Base-by-base conservation (phyloP, 208 protist genomes). In the Trypanosoma conorhini region DNA sequence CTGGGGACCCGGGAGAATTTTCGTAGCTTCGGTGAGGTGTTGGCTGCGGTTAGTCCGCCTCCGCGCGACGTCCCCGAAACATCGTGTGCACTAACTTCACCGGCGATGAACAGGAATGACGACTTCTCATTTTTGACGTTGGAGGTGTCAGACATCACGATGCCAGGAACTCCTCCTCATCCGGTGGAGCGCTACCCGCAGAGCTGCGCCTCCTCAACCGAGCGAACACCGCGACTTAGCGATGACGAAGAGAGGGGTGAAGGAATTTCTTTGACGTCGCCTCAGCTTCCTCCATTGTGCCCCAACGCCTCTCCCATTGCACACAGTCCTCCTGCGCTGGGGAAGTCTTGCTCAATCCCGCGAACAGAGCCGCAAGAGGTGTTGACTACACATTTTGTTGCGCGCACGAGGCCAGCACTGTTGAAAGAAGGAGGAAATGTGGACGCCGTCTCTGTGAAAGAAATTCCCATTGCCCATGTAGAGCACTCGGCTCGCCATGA, bases 221-320 rank as follows among this genome's bases (percentile, higher is more conserved):
- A 67, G 57, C 31, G 58, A 46, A 66, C 71, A n/a, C 64, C 71
- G 19, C 62, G 22, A 42, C 5, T 59, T 28, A 10, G 15, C 51
- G 67, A 30, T 50, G 67, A 35, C 13, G 48, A 38, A 40, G 24
- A 61, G 19, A 9, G 50, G 1, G 42, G 30, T n/a, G 9, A 21
- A 44, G 54, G 30, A 12, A 22, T 22, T 42, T 44, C 66, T 38
- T 4, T 44, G 24, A 61, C 58, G 12, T 31, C 66, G 1, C 21
- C 3, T 12, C 40, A 67, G 1, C 66, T 57, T 10, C 66, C 73
- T 33, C 66, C 73, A 3, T 48, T 78, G 2, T 78, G 54, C 35
- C 73, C 73, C 28, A 67, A 62, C 24, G 60, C 67, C 50, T 78
- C 73, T 19, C 73, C 73, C 19, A 72, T 78, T 65, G 55, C 61